phyloP scores from a whole-genome alignment of 768 basidiomycete genomes.

The Antrodiella citrinella region DNA sequence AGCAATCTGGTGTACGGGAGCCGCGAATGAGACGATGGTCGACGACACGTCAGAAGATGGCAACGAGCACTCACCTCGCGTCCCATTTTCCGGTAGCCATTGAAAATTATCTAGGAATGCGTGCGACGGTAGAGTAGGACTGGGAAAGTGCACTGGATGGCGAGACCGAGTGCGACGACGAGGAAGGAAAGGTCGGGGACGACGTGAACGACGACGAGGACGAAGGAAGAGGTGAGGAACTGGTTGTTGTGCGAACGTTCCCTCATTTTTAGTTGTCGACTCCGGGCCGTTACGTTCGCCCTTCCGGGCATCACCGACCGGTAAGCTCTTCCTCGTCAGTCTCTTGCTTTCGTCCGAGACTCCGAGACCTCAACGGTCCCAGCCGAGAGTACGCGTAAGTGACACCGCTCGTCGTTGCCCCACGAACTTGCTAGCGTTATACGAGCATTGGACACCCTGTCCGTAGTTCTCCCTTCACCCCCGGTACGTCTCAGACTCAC shows the following conservation, averaged over 20 bases:
- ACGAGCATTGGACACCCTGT: too few species aligned
- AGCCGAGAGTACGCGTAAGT: too few species aligned
- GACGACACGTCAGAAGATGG: conserved; percentile 5
- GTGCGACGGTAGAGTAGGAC: not conserved
- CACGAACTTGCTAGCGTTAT: too few species aligned
- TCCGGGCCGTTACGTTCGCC: too few species aligned
- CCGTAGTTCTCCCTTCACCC: too few species aligned
- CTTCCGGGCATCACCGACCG: too few species aligned
- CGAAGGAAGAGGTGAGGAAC: not conserved
- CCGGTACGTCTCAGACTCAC: too few species aligned
- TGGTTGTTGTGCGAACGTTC: not conserved
- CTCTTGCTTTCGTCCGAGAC: too few species aligned
- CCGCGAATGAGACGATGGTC: conserved; percentile 3
- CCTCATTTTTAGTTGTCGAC: too few species aligned
- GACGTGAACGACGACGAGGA: not conserved
- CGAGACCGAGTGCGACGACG: conserved; percentile 1
- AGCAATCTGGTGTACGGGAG: conserved; percentile 36
- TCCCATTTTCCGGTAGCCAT: conserved; percentile 70
- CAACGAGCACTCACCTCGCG: conserved; percentile 40
- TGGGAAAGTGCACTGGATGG: not conserved
- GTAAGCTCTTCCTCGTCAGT: too few species aligned
- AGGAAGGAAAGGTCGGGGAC: not conserved
- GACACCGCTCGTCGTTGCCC: too few species aligned
- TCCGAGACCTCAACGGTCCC: too few species aligned
- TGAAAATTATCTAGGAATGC: conserved; percentile 15